phyloP scores from a whole-genome alignment of 2,329 filamentous ascomycete genomes.

The Arthrinium puccinioides region DNA sequence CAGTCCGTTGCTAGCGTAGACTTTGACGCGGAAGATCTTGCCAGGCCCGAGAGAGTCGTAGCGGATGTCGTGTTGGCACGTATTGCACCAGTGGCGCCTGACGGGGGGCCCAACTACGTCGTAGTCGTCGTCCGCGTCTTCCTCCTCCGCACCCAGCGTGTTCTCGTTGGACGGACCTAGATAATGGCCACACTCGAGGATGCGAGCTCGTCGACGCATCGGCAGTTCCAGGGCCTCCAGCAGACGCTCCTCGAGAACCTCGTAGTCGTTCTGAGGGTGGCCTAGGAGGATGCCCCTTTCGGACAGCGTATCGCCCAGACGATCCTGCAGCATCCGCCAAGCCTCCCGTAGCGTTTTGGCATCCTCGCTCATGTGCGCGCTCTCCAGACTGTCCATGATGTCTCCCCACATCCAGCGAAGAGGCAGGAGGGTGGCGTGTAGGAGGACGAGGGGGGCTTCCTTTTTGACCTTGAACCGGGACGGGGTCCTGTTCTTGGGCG shows the following conservation, averaged over 20 bases:
- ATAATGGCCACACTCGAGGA: constrained; percentile 73
- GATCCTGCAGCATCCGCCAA: constrained; percentile 62
- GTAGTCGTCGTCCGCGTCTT: constrained; percentile 37
- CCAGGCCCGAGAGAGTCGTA: constrained; percentile 45
- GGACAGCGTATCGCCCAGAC: constrained; percentile 64
- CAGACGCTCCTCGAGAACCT: constrained; percentile 69
- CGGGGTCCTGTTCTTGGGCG: constrained; percentile 45
- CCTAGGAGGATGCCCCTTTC: constrained; percentile 68
- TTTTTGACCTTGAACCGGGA: constrained; percentile 49
- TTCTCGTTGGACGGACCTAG: constrained; percentile 51
- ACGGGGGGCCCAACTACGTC: constrained; percentile 24
- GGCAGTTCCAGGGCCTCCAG: constrained; percentile 69
- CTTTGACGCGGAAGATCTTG: constrained; percentile 69
- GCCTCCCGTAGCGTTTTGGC: constrained; percentile 50
- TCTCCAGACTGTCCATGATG: constrained; percentile 36
- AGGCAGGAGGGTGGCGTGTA: constrained; percentile 72
- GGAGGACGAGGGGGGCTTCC: constrained; percentile 63
- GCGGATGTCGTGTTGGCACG: constrained; percentile 47
- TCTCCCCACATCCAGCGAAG: constrained; percentile 58
- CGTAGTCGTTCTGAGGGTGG: constrained; percentile 74
- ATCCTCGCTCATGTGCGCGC: constrained; percentile 24
- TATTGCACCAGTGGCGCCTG: constrained; percentile 48
- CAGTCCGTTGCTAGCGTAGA: constrained; percentile 90
- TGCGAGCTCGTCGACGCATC: constrained; percentile 53
- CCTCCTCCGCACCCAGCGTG: constrained; percentile 33